Percentiles rank a stretch among this genome's conserved stretches.
Evolutionary conservation across 257 asterid species (phyloP).

Genomic region (Scutellaria galericulata): DNA sequence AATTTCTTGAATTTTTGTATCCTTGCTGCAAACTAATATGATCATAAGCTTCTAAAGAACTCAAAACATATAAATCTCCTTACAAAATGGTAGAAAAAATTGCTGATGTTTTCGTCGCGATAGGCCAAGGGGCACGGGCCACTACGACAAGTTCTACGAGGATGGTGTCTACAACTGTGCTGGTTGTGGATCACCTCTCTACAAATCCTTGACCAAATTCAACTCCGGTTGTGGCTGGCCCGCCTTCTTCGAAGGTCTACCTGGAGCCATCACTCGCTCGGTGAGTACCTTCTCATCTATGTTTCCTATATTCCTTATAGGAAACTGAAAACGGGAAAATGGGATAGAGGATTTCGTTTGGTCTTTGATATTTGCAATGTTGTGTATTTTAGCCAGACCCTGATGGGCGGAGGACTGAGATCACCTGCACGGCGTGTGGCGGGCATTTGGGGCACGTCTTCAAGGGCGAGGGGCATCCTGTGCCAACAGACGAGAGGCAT

Average conservation of each 20-base stretch:
- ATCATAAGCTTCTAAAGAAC: not conserved
- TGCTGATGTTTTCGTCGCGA: slow-evolving; percentile 3
- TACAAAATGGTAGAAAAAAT: not conserved
- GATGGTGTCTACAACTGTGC: slow-evolving; percentile 69
- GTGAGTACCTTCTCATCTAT: slow-evolving; percentile 49
- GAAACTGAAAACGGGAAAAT: too few relatives aligned
- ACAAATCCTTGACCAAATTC: slow-evolving; percentile 76
- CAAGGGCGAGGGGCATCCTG: slow-evolving; percentile 66
- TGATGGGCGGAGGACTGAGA: slow-evolving; percentile 86
- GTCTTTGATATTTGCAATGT: not conserved
- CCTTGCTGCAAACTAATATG: not conserved
- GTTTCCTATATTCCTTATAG: too few relatives aligned
- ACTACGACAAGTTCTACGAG: slow-evolving; percentile 67
- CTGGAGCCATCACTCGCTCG: slow-evolving; percentile 62
- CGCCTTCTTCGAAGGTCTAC: slow-evolving; percentile 82
- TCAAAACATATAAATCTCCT: not conserved
- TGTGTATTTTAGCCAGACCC: slow-evolving; percentile 63
- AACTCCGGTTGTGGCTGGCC: slow-evolving; percentile 93
- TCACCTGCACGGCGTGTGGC: slow-evolving; percentile 76
- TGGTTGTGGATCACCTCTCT: slow-evolving; percentile 72
- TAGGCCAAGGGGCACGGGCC: slow-evolving; percentile 75
- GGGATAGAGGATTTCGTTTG: too few relatives aligned
- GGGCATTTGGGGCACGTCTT: slow-evolving; percentile 87
- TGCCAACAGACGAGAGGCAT: slow-evolving; percentile 78
- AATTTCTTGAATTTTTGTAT: too few relatives aligned